Evolutionary conservation across 257 asterid genomes (phyloP).

Genomic region (Lantana camara): DNA sequence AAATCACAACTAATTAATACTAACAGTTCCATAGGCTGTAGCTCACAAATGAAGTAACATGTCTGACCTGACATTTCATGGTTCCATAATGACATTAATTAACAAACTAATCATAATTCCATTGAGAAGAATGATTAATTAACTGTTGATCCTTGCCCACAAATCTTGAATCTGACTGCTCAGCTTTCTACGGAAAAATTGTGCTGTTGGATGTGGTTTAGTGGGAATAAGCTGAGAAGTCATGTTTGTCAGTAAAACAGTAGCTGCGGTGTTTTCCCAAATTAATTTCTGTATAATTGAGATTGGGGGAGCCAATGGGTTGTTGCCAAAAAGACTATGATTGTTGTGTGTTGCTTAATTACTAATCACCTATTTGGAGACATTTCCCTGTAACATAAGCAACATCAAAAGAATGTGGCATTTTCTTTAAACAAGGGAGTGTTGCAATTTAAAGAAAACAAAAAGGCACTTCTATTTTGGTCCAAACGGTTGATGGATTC

Average conservation of each 20-base stretch:
- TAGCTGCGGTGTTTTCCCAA: constrained; percentile 26
- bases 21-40: too few species aligned
- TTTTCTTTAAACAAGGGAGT: too few species aligned
- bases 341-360: neutral
- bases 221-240: constrained; percentile 30
- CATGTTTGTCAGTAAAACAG: constrained; percentile 19
- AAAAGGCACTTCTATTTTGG: too few species aligned
- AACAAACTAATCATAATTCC: constrained; percentile 4
- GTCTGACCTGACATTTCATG: too few species aligned
- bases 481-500: too few species aligned
- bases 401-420: neutral
- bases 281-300: constrained; percentile 12
- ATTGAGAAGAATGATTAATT: neutral
- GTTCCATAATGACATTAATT: neutral
- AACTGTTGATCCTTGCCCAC: neutral
- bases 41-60: too few species aligned
- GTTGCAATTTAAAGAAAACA: too few species aligned
- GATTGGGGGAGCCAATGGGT: neutral
- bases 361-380: neutral
- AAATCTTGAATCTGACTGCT: constrained; percentile 21
- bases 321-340: constrained; percentile 14
- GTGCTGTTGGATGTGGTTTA: constrained; percentile 26
- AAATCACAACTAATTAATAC: too few species aligned
- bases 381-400: constrained; percentile 14
- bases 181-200: constrained; percentile 18